Conservation (phyloP, 352 stramenopile species). For the Globisporangium viniferum region DNA sequence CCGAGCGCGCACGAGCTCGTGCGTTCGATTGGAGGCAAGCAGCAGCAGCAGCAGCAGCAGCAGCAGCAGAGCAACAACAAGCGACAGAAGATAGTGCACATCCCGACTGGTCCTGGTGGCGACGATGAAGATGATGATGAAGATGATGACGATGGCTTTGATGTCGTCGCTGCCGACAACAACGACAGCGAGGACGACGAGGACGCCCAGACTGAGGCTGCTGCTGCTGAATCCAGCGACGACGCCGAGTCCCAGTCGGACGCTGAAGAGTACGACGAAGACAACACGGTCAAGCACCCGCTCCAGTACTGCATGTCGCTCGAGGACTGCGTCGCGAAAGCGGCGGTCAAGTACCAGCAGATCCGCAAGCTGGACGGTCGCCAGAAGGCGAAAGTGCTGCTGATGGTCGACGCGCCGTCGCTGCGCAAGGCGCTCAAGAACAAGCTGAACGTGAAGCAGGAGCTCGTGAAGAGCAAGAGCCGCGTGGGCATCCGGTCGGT, state of each 20-base stretch:
- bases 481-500: slow-evolving; percentile 53
- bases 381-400: slow-evolving; percentile 66
- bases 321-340: slow-evolving; percentile 45
- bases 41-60: slow-evolving; percentile 9
- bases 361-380: slow-evolving; percentile 57
- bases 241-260: slow-evolving; percentile 20
- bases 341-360: slow-evolving; percentile 36
- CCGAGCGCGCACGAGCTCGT: slow-evolving; percentile 42
- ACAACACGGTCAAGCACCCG: slow-evolving; percentile 25
- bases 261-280: slow-evolving; percentile 20
- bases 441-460: slow-evolving; percentile 48
- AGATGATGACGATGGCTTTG: slow-evolving; percentile 20
- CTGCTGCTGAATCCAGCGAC: slow-evolving; percentile 12
- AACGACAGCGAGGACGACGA: slow-evolving; percentile 15
- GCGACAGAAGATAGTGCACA: slow-evolving; percentile 34
- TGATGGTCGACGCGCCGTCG: slow-evolving; percentile 49
- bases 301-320: slow-evolving; percentile 44
- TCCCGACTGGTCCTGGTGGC: not conserved
- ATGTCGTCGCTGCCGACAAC: slow-evolving; percentile 19
- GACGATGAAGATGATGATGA: slow-evolving; percentile 15
- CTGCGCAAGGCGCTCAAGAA: slow-evolving; percentile 64
- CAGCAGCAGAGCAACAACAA: slow-evolving; percentile 17
- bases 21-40: slow-evolving; percentile 21
- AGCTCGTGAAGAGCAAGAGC: slow-evolving; percentile 55
- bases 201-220: slow-evolving; percentile 8